Percentiles rank a stretch among this genome's conserved stretches.
phyloP scores from a whole-genome alignment of 163 green algal genomes.

The Prototheca wickerhamii region DNA sequence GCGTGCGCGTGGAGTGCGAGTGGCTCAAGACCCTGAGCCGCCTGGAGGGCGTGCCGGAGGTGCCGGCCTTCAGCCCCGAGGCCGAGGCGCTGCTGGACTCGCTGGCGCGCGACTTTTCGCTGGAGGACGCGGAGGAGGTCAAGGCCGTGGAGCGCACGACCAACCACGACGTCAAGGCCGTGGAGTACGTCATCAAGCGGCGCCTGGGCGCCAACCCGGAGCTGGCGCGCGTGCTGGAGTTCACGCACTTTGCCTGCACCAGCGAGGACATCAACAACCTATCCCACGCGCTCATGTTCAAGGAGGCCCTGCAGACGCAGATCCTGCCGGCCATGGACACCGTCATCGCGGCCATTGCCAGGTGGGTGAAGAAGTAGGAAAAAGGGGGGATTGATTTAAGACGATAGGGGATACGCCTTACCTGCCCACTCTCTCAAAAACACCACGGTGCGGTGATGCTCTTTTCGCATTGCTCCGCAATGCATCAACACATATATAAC shows the following conservation, averaged over 20 bases:
- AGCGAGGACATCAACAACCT: constrained; percentile 99
- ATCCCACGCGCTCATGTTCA: constrained; percentile 90
- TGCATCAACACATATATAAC: constrained; percentile 36
- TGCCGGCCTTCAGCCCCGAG: constrained; percentile 39
- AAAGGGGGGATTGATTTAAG: background rate
- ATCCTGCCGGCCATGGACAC: constrained; percentile 88
- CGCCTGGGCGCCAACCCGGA: constrained; percentile 49
- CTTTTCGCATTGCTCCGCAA: constrained; percentile 2
- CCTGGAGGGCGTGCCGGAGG: constrained; percentile 38
- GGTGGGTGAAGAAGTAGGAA: constrained; percentile 1
- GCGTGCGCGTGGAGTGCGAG: constrained; percentile 85
- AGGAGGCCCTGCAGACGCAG: constrained; percentile 63
- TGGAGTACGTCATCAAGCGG: constrained; percentile 97
- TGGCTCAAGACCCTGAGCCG: constrained; percentile 88
- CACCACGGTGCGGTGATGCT: background rate
- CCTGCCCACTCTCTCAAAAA: background rate
- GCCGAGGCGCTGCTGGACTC: constrained; percentile 71
- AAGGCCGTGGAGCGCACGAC: constrained; percentile 89
- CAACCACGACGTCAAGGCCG: constrained; percentile 99
- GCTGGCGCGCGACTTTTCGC: constrained; percentile 50
- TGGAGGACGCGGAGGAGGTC: constrained; percentile 56
- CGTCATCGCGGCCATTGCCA: constrained; percentile 56
- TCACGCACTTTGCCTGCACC: constrained; percentile 98
- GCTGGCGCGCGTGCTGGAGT: constrained; percentile 80
- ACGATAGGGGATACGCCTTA: constrained; percentile 3